Base-by-base conservation (phyloP, 306 rosid species). In the Sphenostylis stenocarpa region DNA sequence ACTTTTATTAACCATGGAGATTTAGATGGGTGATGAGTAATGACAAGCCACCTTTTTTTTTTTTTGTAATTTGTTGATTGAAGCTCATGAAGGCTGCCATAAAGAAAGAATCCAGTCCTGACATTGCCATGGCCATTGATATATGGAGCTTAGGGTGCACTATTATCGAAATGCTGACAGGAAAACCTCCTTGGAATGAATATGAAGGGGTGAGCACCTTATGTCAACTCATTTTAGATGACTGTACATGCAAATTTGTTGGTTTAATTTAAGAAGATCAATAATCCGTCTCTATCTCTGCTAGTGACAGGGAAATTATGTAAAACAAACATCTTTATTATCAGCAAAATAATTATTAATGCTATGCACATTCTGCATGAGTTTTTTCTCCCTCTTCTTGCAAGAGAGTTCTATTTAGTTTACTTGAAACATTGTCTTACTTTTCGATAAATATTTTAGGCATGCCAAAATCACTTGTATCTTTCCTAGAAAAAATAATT, bases 91-190 rank as follows among this genome's bases (percentile, higher is more conserved):
- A 60, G 83, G 97, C 97, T 72, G 91, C 91, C 79, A 83, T 95
- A 71, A 85, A 83, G 88, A 94, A 83, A 21, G 91, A 84, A 81
- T 77, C 66, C 62, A 83, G 80, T 29, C 96, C 97, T 64, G 70
- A 83, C 36, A 77, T 88, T 75, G 98, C 96, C 67, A 85, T 88
- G 84, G 98, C 97, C 45, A 82, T 92, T 69, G 98, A 95, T 78
- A 95, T 95, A 74, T 95, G 98, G 98, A 92, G 98, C 87, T 80
- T 95, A 82, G 97, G 98, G 49, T 95, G 98, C 76, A 92, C 98
- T 49, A 85, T 95, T 80, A 86, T 95, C 1, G 98, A 92, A 84
- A 95, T 95, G 98, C 78, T 92, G 82, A 88, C 84, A n/a, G 96
- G 97, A 56, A 92, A 76, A 82, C 98, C 98, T 75, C 98, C 98